Evolutionary conservation across 1,284 basidiomycete genomes (phyloP), one percentile per base, ranked within the genome.

Genomic region (Rhizopogon hawkerae): DNA sequence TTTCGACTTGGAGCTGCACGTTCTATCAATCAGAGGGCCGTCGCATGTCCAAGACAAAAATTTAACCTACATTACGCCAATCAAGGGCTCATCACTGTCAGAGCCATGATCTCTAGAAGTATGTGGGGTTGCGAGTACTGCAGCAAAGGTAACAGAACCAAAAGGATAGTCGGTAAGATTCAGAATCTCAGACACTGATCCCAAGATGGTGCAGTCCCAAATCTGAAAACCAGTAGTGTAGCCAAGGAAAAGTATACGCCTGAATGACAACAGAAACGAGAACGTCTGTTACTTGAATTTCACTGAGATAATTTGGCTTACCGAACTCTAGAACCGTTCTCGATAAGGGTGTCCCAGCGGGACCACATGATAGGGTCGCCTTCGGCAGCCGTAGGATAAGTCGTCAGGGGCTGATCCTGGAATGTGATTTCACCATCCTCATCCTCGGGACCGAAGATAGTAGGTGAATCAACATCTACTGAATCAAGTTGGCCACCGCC

Each of bases 121-220:
- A 10, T 69, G 69, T 21, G 65, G 54, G 2, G 75, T 72, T 6
- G 37, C 31, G 13, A 84, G 61, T 8, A 79, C 63, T 31, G 64
- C 69, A 35, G 73, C 77, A 55, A 69, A 71, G 14, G 71, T 67
- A 35, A 76, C 65, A 29, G 63, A 60, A 5, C 69, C 68, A 64
- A 64, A 68, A n/a, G 57, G 54, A 42, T 54, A 46, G 46, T 55
- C 56, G 10, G 56, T 55, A 42, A 61, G 51, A 36, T 67, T 67
- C 47, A 63, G 56, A 21, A 77, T 58, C 58, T 87, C 85, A 0
- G 67, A 60, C 2, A 85, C 73, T 0, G 74, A 70, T 11, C 71
- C 74, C 10, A 86, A 64, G 55, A 77, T 70, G 4, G 76, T 73
- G 54, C 78, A 80, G 58, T 87, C 82, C 84, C 84, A 88, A 24